Conservation (phyloP, 2,329 filamentous ascomycete genomes). For the Acrodontium crateriforme region DNA sequence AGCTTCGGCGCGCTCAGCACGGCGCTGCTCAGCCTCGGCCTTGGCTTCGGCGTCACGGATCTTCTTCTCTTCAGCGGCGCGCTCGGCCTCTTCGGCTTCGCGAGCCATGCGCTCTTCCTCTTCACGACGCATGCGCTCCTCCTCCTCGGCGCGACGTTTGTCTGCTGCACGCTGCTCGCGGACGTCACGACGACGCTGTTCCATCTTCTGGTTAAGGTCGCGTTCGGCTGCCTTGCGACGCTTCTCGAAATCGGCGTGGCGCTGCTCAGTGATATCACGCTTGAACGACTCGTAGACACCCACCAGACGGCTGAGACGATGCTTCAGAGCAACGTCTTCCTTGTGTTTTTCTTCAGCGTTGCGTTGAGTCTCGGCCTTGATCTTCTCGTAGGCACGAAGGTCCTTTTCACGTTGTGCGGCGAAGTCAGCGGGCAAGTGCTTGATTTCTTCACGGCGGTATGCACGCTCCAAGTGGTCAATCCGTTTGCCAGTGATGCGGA, state of each 20-base stretch:
- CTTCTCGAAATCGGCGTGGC: slow-evolving; percentile 91
- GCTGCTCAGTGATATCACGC: slow-evolving; percentile 66
- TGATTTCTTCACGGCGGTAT: slow-evolving; percentile 86
- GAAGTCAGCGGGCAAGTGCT: slow-evolving; percentile 80
- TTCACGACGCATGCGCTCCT: slow-evolving; percentile 62
- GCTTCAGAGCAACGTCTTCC: slow-evolving; percentile 84
- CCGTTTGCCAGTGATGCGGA: slow-evolving; percentile 84
- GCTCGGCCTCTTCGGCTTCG: slow-evolving; percentile 76
- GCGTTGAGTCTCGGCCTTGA: slow-evolving; percentile 62
- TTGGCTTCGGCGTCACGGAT: slow-evolving; percentile 41
- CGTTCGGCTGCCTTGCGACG: slow-evolving; percentile 81
- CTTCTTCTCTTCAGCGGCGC: slow-evolving; percentile 66
- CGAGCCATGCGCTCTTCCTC: slow-evolving; percentile 68
- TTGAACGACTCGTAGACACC: slow-evolving; percentile 75
- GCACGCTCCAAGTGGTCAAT: slow-evolving; percentile 95
- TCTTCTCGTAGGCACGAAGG: slow-evolving; percentile 62
- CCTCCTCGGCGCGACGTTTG: slow-evolving; percentile 72
- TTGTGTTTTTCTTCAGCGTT: slow-evolving; percentile 81
- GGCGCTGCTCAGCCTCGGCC: slow-evolving; percentile 52
- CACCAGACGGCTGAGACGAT: slow-evolving; percentile 75
- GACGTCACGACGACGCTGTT: slow-evolving; percentile 73
- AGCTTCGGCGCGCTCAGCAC: slow-evolving; percentile 35
- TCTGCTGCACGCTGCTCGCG: slow-evolving; percentile 72
- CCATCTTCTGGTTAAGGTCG: slow-evolving; percentile 86
- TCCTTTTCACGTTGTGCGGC: slow-evolving; percentile 69